These are phyloP conservation scores for Rosa rugosa DNA, from an alignment of 306 rosid species.

Conservation along the genomic window DNA sequence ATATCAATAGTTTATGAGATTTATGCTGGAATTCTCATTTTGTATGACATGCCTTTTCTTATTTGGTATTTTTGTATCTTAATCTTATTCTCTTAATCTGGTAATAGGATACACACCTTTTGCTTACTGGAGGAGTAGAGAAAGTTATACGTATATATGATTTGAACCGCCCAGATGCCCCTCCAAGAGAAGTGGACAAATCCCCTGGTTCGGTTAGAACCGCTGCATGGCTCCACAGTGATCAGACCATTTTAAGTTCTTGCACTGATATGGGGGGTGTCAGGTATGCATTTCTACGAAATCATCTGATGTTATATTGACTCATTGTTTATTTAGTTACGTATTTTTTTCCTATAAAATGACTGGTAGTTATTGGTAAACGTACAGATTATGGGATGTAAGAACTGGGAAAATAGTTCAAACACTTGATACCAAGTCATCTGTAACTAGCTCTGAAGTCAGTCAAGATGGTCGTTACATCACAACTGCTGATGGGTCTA, in stretches of 20 bases:
- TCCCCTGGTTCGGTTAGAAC: conserved; percentile 97
- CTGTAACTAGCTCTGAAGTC: conserved; percentile 98
- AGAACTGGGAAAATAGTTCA: conserved; percentile 91
- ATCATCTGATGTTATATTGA: background rate
- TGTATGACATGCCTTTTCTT: background rate
- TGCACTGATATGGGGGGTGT: conserved; percentile 97
- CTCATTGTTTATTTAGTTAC: background rate
- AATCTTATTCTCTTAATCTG: conserved; percentile 21
- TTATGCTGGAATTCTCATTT: background rate
- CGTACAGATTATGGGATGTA: conserved; percentile 85
- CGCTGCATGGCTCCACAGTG: conserved; percentile 95
- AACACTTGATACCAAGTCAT: conserved; percentile 85
- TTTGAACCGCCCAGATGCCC: conserved; percentile 89
- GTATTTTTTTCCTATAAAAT: conserved; percentile 13
- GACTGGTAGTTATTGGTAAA: conserved; percentile 21
- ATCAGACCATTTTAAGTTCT: conserved; percentile 94
- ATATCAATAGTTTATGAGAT: background rate
- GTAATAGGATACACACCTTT: conserved; percentile 78
- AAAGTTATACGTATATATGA: conserved; percentile 89
- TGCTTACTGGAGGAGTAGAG: conserved; percentile 93
- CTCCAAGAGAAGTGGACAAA: conserved; percentile 92
- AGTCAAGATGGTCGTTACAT: conserved; percentile 98
- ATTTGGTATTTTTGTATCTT: conserved; percentile 2
- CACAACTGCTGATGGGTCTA: conserved; percentile 91
- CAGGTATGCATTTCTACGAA: conserved; percentile 44